phyloP scores from a whole-genome alignment of 805 yeast genomes.

The Zygosaccharomyces rouxii region DNA sequence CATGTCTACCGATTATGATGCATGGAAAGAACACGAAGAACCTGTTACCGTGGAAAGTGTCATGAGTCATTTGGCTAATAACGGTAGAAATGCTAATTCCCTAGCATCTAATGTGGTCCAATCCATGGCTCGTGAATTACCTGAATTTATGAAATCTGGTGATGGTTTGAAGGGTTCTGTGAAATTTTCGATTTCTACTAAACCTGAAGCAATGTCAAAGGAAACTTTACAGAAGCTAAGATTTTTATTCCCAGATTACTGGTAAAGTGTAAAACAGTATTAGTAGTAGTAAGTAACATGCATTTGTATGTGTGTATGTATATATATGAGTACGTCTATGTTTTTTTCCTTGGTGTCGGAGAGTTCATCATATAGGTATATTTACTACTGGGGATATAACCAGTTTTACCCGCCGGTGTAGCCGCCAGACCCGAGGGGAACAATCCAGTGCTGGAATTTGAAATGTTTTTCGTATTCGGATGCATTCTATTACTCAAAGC shows the following conservation, averaged over 20 bases:
- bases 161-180: conserved; percentile 67
- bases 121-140: conserved; percentile 58
- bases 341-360: conserved; percentile 28
- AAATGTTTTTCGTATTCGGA: conserved; percentile 13
- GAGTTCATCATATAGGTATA: conserved; percentile 35
- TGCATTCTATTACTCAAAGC: conserved; percentile 5
- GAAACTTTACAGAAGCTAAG: conserved; percentile 76
- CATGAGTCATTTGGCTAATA: conserved; percentile 83
- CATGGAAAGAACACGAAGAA: conserved; percentile 94
- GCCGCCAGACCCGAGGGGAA: conserved; percentile 14
- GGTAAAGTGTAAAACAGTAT: conserved; percentile 59
- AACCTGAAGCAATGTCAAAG: conserved; percentile 64
- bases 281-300: not conserved
- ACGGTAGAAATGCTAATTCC: conserved; percentile 77
- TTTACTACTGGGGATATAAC: conserved; percentile 35
- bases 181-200: conserved; percentile 78
- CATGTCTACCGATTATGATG: conserved; percentile 98
- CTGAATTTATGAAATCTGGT: conserved; percentile 56
- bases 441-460: not conserved
- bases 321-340: conserved; percentile 6
- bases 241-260: conserved; percentile 86
- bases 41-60: conserved; percentile 98
- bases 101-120: conserved; percentile 68
- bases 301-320: not conserved
- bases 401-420: conserved; percentile 14